Evolutionary conservation across 2,329 filamentous ascomycete genomes (phyloP).

Genomic region (Ophiostoma tasmaniense): DNA sequence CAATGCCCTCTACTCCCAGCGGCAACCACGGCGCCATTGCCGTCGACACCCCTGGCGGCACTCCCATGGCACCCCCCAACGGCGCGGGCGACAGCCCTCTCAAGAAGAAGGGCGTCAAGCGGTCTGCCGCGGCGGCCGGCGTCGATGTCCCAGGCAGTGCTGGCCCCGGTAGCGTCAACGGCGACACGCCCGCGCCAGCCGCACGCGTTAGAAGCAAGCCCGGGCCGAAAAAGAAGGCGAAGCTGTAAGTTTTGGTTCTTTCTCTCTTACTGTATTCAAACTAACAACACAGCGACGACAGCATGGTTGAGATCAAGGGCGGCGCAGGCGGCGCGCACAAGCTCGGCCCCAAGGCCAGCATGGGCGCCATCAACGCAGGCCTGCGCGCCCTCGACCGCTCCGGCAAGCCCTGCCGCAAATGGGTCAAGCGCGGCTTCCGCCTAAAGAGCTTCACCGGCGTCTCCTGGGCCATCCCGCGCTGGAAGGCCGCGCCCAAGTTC

Average conservation of each 20-base stretch:
- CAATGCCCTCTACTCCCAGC: constrained; percentile 50
- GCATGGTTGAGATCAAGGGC: constrained; percentile 47
- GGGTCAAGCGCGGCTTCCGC: constrained; percentile 72
- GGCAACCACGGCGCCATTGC: constrained; percentile 5
- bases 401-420: constrained; percentile 85
- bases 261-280: background rate
- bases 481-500: constrained; percentile 62
- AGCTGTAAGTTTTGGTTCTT: constrained; percentile 59
- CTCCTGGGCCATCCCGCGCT: constrained; percentile 71
- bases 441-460: constrained; percentile 91
- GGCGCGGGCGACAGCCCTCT: constrained; percentile 34
- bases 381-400: constrained; percentile 88
- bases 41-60: constrained; percentile 38
- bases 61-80: constrained; percentile 50
- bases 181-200: constrained; percentile 38
- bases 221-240: constrained; percentile 91
- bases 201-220: constrained; percentile 76
- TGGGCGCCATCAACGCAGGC: constrained; percentile 93
- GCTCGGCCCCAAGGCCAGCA: constrained; percentile 91
- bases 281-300: constrained; percentile 45
- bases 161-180: constrained; percentile 31
- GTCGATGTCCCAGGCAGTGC: constrained; percentile 40
- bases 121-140: constrained; percentile 51
- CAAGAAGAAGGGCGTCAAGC: constrained; percentile 70
- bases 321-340: constrained; percentile 58